Percentiles rank a stretch among this genome's conserved stretches.
Conservation (phyloP, 441 rosid genomes). For the Gossypium davidsonii region DNA sequence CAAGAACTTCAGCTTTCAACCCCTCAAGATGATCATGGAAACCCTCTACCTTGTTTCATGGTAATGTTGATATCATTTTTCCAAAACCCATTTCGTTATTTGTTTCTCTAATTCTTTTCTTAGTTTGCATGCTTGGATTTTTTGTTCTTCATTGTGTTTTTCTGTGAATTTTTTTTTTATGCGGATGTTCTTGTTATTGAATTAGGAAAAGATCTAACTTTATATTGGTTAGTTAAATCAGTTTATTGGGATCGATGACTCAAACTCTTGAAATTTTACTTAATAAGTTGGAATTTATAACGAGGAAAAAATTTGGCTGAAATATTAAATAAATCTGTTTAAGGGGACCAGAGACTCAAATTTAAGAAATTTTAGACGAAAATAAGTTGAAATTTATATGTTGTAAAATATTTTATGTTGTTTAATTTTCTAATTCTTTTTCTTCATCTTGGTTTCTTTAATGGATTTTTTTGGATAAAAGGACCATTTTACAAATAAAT, state of each 20-base stretch:
- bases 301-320: too few relatives aligned
- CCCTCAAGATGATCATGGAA: slow-evolving; percentile 59
- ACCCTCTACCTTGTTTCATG: slow-evolving; percentile 63
- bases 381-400: not conserved
- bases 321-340: not conserved
- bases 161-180: too few relatives aligned
- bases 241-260: too few relatives aligned
- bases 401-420: not conserved
- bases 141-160: not conserved
- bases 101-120: not conserved
- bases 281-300: too few relatives aligned
- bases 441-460: too few relatives aligned
- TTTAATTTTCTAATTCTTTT: too few relatives aligned
- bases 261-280: too few relatives aligned
- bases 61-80: slow-evolving; percentile 19
- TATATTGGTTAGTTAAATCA: not conserved
- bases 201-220: not conserved
- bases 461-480: not conserved
- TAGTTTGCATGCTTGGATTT: not conserved
- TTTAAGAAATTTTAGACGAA: not conserved
- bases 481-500: not conserved
- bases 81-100: not conserved
- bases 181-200: not conserved
- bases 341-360: not conserved
- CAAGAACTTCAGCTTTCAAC: slow-evolving; percentile 54